These are phyloP conservation scores for Cladorrhinum sp. DNA, from an alignment of 2,329 filamentous ascomycete genomes.

Conservation along the genomic window DNA sequence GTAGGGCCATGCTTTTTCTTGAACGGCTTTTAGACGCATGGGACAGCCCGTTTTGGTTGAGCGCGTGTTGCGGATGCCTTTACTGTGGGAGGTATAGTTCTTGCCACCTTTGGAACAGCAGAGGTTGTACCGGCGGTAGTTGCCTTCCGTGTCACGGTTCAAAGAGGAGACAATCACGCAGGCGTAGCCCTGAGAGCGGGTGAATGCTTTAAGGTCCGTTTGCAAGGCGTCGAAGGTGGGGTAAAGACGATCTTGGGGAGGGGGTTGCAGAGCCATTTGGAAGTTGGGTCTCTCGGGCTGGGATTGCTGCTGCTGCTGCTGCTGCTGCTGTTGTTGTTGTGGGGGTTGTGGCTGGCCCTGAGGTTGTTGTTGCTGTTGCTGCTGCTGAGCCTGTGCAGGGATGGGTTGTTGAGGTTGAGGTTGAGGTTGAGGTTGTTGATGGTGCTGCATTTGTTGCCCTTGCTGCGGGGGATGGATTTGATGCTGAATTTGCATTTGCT, in stretches of 20 bases:
- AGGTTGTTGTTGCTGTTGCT: slow-evolving; percentile 15
- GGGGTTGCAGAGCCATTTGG: slow-evolving; percentile 30
- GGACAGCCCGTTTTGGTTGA: slow-evolving; percentile 31
- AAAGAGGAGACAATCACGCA: slow-evolving; percentile 28
- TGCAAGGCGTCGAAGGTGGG: slow-evolving; percentile 26
- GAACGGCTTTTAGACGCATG: slow-evolving; percentile 31
- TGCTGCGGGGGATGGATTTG: not conserved
- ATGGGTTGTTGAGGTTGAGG: slow-evolving; percentile 4
- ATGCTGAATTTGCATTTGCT: slow-evolving; percentile 8
- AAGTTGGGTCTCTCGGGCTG: slow-evolving; percentile 24
- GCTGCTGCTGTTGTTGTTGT: slow-evolving; percentile 12
- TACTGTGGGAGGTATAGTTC: slow-evolving; percentile 26
- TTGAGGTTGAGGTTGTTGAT: slow-evolving; percentile 3
- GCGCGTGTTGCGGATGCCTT: slow-evolving; percentile 26
- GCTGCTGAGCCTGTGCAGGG: slow-evolving; percentile 13
- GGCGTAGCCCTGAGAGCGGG: slow-evolving; percentile 29
- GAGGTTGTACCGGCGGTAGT: slow-evolving; percentile 31
- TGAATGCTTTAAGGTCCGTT: slow-evolving; percentile 27
- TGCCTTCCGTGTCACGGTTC: slow-evolving; percentile 28
- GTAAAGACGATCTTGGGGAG: slow-evolving; percentile 30
- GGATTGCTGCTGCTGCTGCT: slow-evolving; percentile 9
- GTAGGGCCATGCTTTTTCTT: slow-evolving; percentile 29
- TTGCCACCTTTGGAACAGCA: slow-evolving; percentile 31
- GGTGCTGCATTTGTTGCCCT: slow-evolving; percentile 7
- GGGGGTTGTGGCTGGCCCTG: slow-evolving; percentile 6